Percentiles rank a stretch among this genome's conserved stretches.
Conservation (phyloP, 768 basidiomycete species). For the Lyophyllum semitale region DNA sequence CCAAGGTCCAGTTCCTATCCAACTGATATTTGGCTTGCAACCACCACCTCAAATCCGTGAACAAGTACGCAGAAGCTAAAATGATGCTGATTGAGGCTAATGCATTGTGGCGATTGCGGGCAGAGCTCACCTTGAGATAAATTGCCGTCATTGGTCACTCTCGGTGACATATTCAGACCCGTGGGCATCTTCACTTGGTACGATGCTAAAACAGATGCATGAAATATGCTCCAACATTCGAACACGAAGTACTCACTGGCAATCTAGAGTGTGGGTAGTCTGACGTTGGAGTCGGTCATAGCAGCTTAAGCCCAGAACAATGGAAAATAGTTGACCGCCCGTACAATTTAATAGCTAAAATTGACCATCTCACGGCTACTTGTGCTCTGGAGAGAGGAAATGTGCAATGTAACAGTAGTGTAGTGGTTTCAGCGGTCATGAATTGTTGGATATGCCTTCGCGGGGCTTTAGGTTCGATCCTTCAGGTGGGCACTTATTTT, state of each 20-base stretch:
- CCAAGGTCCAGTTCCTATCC: slow-evolving; percentile 73
- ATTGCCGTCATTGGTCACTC: slow-evolving; percentile 77
- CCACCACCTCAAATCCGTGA: slow-evolving; percentile 86
- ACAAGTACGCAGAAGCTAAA: slow-evolving; percentile 59
- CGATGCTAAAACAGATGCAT: slow-evolving; percentile 45
- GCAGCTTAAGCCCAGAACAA: no score
- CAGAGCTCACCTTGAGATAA: slow-evolving; percentile 68
- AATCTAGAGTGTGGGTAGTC: slow-evolving; percentile 68
- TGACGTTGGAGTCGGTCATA: no score
- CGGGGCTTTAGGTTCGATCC: no score
- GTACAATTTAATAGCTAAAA: no score
- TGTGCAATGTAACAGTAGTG: no score
- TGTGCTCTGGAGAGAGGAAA: no score
- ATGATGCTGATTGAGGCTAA: background rate
- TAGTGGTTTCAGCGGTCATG: no score
- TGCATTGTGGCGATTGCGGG: background rate
- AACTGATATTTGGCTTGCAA: slow-evolving; percentile 70
- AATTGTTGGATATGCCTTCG: no score
- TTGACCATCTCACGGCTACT: no score
- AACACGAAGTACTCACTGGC: slow-evolving; percentile 56
- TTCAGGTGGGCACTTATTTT: no score
- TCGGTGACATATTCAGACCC: slow-evolving; percentile 79
- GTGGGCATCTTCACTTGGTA: slow-evolving; percentile 83
- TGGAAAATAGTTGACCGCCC: no score
- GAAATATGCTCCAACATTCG: slow-evolving; percentile 6